Evolutionary conservation across 306 rosid genomes (phyloP), one percentile per base, ranked within the genome.

Genomic region (Carpinus viminea): DNA sequence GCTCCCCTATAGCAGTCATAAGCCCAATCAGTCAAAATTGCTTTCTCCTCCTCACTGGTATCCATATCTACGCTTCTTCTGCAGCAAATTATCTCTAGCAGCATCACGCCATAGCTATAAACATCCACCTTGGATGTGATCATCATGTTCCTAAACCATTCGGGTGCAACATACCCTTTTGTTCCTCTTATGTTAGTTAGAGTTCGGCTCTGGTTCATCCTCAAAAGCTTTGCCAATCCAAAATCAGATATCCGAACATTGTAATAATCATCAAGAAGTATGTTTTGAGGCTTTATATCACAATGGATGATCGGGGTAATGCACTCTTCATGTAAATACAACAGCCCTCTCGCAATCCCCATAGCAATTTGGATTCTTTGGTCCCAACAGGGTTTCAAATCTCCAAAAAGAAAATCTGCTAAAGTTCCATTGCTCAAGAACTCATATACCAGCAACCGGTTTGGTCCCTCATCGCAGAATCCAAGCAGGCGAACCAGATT

Each of bases 251-350:
- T 85, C 15, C 68, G 60, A 50, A 80, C 53, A 3, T 20, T 68
- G 68, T 54, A 46, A 7, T 75, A 34, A 1, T 78, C 82, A 26
- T 85, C 85, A 0, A 85, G 85, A 15, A 88, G 81, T n/a, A 87
- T 82, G 86, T 85, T 87, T 48, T 87, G 88, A 7, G 88, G 90
- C 82, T 87, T 87, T 21, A 87, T 87, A 36, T 85, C 89, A 4
- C 89, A 83, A 10, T 87, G 89, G 46, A 87, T 85, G 31, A 85
- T 85, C 68, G 83, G 87, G 0, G 71, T 76, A 18, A 72, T 61
- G 65, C 89, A 85, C 75, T 88, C 87, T 43, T 85, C 91, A 21
- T 85, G 89, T 12, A 88, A 73, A 53, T 88, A 87, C 0, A 75
- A 18, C 3, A 87, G 61, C 0, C 85, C 89, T 53, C 76, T 78